A percentile compares a stretch with the other conserved stretches of the same genome.
Evolutionary conservation across 2,329 filamentous ascomycete genomes (phyloP).

Genomic region (Aspergillus piperis): DNA sequence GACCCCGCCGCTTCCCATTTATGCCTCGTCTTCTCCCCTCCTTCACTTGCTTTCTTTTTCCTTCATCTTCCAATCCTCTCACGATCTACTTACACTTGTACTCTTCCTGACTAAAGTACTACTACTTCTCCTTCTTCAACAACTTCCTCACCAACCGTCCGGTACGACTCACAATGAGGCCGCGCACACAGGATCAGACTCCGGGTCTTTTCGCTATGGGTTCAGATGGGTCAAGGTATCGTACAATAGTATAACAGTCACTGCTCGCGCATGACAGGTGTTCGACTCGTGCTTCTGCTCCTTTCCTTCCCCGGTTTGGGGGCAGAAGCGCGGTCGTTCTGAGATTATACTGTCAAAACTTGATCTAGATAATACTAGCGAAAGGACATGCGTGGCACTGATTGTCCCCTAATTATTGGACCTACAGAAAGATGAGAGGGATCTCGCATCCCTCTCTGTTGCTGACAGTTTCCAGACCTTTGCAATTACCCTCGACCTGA

Average conservation of each 20-base stretch:
- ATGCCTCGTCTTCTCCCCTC: constrained; percentile 4
- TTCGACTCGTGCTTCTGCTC: constrained; percentile 30
- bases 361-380: constrained; percentile 87
- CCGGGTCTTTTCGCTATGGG: constrained; percentile 31
- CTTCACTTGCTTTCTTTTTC: neutral
- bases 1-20: neutral
- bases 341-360: constrained; percentile 80
- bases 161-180: constrained; percentile 37
- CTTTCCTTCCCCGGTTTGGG: neutral
- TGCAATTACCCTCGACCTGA: constrained; percentile 35
- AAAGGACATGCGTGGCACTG: constrained; percentile 79
- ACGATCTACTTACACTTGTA: neutral
- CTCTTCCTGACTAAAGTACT: neutral
- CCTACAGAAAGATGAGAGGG: constrained; percentile 16
- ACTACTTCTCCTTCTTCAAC: neutral
- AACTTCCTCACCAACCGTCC: constrained; percentile 16
- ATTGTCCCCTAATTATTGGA: constrained; percentile 39
- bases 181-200: constrained; percentile 24
- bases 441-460: constrained; percentile 24
- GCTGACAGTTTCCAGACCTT: constrained; percentile 29
- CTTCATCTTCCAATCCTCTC: neutral
- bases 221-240: constrained; percentile 47
- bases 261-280: constrained; percentile 48
- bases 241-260: constrained; percentile 42
- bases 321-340: constrained; percentile 50